A percentile compares a stretch with the other conserved stretches of the same genome.
Evolutionary conservation across 2,329 filamentous ascomycete genomes (phyloP).

Genomic region (Salinomyces thailandicus): DNA sequence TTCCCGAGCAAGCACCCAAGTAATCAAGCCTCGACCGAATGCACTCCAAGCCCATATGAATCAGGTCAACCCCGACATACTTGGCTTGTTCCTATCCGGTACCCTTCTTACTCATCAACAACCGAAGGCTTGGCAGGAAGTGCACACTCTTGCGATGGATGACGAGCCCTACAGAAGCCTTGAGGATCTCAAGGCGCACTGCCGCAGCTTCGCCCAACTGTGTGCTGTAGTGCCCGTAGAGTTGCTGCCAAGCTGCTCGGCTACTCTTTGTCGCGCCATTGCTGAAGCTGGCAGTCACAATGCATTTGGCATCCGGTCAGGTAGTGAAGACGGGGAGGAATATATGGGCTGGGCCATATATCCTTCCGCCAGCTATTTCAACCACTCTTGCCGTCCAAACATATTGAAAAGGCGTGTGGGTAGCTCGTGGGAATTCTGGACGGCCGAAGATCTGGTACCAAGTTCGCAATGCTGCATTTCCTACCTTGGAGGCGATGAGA

Average conservation of each 20-base stretch:
- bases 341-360: conserved; percentile 41
- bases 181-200: conserved; percentile 31
- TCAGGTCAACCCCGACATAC: conserved; percentile 26
- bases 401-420: conserved; percentile 33
- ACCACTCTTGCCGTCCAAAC: conserved; percentile 38
- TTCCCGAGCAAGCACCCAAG: no score
- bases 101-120: conserved; percentile 25
- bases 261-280: conserved; percentile 26
- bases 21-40: background rate
- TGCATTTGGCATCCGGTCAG: conserved; percentile 34
- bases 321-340: conserved; percentile 34
- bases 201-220: conserved; percentile 34
- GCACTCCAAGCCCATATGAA: background rate
- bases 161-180: conserved; percentile 31
- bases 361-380: conserved; percentile 39
- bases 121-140: conserved; percentile 22
- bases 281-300: conserved; percentile 36
- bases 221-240: conserved; percentile 29
- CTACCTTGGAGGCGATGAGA: conserved; percentile 40
- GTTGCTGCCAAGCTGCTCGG: conserved; percentile 27
- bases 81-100: conserved; percentile 34
- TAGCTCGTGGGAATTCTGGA: conserved; percentile 32
- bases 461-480: conserved; percentile 39
- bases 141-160: conserved; percentile 33
- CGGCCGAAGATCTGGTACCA: conserved; percentile 24